Evolutionary conservation across 179 eudicot genomes (phyloP).

Genomic region (Dionaea muscipula): DNA sequence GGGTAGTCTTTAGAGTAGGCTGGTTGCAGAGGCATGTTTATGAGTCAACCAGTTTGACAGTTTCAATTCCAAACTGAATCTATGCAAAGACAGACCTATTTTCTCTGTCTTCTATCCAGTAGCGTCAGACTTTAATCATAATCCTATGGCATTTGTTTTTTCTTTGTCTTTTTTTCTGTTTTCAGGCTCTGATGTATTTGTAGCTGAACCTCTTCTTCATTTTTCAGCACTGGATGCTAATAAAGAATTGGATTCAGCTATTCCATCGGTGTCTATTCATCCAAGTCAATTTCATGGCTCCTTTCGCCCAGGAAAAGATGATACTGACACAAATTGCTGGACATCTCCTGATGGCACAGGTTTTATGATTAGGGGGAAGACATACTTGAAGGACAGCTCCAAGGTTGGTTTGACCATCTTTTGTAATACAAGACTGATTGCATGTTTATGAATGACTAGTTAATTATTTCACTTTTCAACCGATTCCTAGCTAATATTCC

Average conservation of each 20-base stretch:
- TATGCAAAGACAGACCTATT: too few relatives aligned
- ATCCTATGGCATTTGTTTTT: too few relatives aligned
- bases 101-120: too few relatives aligned
- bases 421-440: background rate
- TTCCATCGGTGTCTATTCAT: constrained; percentile 41
- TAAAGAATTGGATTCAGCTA: constrained; percentile 39
- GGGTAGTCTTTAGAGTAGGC: too few relatives aligned
- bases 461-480: too few relatives aligned
- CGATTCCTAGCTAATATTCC: too few relatives aligned
- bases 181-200: too few relatives aligned
- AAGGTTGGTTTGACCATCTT: constrained; percentile 38
- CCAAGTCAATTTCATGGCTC: constrained; percentile 49
- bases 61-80: too few relatives aligned
- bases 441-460: background rate
- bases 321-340: constrained; percentile 73
- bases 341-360: constrained; percentile 69
- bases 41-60: too few relatives aligned
- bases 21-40: too few relatives aligned
- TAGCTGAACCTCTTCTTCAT: constrained; percentile 9
- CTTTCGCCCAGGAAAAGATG: constrained; percentile 61
- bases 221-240: constrained; percentile 33
- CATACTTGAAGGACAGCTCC: constrained; percentile 57
- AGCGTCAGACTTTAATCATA: too few relatives aligned
- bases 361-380: constrained; percentile 84
- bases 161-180: too few relatives aligned